A percentile compares a stretch with the other conserved stretches of the same genome.
Conservation (phyloP, 441 rosid species). For the Brassica hybrid region DNA sequence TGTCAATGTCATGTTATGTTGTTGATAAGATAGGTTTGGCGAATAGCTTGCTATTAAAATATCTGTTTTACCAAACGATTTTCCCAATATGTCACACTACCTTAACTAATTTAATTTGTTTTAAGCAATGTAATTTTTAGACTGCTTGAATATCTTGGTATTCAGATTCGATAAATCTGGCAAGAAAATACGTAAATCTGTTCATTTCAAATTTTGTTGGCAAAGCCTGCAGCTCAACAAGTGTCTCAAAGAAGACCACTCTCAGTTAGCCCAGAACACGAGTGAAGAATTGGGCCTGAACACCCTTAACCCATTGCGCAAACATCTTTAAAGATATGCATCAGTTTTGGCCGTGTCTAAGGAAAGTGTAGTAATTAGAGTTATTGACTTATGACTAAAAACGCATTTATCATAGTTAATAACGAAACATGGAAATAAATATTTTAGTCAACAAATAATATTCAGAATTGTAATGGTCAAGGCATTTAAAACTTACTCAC, state of each 20-base stretch:
- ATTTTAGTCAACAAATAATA: too few relatives aligned
- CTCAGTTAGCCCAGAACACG: not conserved
- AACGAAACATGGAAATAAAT: too few relatives aligned
- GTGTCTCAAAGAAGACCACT: not conserved
- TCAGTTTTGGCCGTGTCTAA: not conserved
- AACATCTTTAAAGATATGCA: not conserved
- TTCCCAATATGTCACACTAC: not conserved
- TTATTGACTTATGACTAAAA: too few relatives aligned
- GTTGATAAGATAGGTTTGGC: constrained; percentile 38
- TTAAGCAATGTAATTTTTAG: constrained; percentile 2
- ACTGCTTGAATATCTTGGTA: not conserved
- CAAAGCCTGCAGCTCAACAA: not conserved
- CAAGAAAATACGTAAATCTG: not conserved
- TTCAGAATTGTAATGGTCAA: too few relatives aligned
- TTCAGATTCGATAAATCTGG: not conserved
- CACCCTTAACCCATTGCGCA: not conserved
- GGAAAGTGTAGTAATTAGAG: too few relatives aligned
- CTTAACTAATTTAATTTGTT: not conserved
- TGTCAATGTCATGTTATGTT: constrained; percentile 31
- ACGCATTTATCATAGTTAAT: too few relatives aligned
- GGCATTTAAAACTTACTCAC: too few relatives aligned
- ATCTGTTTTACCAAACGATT: constrained; percentile 12
- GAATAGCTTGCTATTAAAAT: constrained; percentile 21
- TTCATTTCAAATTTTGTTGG: not conserved
- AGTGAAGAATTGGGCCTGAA: not conserved